phyloP scores from a whole-genome alignment of 345 rosid species.

The Acer saccharum region DNA sequence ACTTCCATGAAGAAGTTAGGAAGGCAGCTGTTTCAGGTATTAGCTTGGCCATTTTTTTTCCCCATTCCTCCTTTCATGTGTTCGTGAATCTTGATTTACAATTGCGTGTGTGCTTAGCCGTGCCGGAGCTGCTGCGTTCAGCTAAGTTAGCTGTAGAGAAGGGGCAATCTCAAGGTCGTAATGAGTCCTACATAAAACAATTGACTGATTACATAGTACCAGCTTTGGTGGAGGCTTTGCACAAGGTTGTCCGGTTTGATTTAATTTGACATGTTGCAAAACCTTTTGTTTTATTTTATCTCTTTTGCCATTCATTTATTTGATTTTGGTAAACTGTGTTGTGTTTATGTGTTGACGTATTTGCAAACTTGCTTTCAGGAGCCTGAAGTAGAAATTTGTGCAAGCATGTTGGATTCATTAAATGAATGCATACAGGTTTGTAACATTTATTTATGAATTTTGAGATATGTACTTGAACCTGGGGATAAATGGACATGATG shows the following conservation, averaged over 20 bases:
- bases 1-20: conserved; percentile 79
- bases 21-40: conserved; percentile 83
- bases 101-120: conserved; percentile 38
- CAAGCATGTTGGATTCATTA: conserved; percentile 65
- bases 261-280: not conserved
- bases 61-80: conserved; percentile 9
- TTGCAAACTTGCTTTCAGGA: conserved; percentile 46
- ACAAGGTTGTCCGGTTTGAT: conserved; percentile 46
- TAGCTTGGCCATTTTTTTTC: conserved; percentile 18
- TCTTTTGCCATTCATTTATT: conserved; percentile 11
- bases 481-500: not conserved
- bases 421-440: conserved; percentile 75
- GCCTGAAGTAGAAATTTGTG: conserved; percentile 72
- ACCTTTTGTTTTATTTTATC: not conserved
- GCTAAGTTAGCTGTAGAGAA: conserved; percentile 72
- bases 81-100: not conserved
- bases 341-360: conserved; percentile 14
- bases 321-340: not conserved
- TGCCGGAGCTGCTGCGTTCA: conserved; percentile 69
- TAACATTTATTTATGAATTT: not conserved
- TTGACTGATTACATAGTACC: conserved; percentile 67
- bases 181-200: conserved; percentile 63
- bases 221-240: conserved; percentile 66
- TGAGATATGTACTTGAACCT: not conserved
- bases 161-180: conserved; percentile 59